Percentiles rank a stretch among this genome's conserved stretches.
phyloP scores from a whole-genome alignment of 2,329 filamentous ascomycete genomes.

The Trichoderma lentiforme region DNA sequence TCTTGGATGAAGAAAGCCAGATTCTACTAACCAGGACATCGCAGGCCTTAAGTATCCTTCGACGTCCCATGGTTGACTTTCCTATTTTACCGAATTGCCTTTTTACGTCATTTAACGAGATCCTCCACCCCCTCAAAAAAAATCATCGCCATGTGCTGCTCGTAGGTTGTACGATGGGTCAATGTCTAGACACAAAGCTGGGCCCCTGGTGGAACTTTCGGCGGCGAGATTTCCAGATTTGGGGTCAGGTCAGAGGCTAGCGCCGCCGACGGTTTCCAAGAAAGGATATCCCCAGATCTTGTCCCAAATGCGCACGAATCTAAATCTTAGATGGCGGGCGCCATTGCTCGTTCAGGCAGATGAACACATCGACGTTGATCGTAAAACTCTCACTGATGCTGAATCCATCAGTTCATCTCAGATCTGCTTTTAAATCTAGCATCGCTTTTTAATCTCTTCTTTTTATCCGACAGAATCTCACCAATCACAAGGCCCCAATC shows the following conservation, averaged over 20 bases:
- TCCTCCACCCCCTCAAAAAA: constrained; percentile 15
- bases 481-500: neutral
- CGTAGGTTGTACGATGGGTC: constrained; percentile 7
- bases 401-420: neutral
- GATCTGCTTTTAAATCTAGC: neutral
- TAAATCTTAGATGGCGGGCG: constrained; percentile 3
- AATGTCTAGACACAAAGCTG: neutral
- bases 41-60: constrained; percentile 10
- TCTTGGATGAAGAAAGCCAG: neutral
- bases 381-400: neutral
- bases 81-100: neutral
- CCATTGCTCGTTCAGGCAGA: constrained; percentile 3
- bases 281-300: constrained; percentile 1
- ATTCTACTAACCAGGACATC: neutral
- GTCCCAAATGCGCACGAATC: neutral
- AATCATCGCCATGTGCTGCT: constrained; percentile 1
- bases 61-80: neutral
- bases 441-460: neutral
- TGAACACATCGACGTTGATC: neutral
- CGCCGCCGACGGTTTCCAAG: constrained; percentile 8
- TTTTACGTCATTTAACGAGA: constrained; percentile 16
- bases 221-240: constrained; percentile 12
- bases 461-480: neutral
- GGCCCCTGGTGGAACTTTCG: constrained; percentile 4
- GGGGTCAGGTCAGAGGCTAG: neutral